Conservation (phyloP, 768 basidiomycete genomes). For the Leucosporidium scottii region DNA sequence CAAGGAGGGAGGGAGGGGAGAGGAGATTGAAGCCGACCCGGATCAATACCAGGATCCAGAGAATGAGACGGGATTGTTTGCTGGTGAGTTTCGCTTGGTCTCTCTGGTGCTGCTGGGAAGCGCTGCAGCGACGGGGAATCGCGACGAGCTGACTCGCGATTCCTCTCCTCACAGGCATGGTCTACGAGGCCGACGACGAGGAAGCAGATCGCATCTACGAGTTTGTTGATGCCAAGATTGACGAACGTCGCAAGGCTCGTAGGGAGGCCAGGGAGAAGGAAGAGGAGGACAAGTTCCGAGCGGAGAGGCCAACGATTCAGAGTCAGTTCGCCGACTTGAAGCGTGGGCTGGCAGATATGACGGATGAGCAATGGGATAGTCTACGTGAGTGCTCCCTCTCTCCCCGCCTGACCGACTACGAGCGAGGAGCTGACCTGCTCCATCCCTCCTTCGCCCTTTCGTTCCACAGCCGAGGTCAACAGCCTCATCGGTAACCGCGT, state of each 20-base stretch:
- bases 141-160: not conserved
- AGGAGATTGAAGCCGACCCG: conserved; percentile 61
- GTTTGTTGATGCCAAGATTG: conserved; percentile 82
- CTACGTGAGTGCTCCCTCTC: conserved; percentile 13
- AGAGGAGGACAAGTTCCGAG: conserved; percentile 67
- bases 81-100: conserved; percentile 47
- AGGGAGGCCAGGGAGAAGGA: conserved; percentile 71
- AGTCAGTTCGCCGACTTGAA: conserved; percentile 94
- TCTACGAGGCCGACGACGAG: conserved; percentile 94
- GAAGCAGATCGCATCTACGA: conserved; percentile 96
- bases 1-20: conserved; percentile 70
- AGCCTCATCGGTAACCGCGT: conserved; percentile 88
- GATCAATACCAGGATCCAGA: conserved; percentile 96
- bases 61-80: conserved; percentile 91
- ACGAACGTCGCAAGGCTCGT: conserved; percentile 66
- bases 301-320: conserved; percentile 88
- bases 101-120: too few relatives aligned
- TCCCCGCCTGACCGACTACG: not conserved
- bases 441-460: not conserved
- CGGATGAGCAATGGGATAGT: conserved; percentile 82
- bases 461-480: conserved; percentile 60
- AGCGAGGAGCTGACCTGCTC: not conserved
- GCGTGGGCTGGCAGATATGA: conserved; percentile 73
- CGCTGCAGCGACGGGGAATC: not conserved
- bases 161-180: conserved; percentile 51